A percentile compares a stretch with the other conserved stretches of the same genome.
phyloP scores from a whole-genome alignment of 202 grass and related monocot species.

The Cymbopogon flexuosus region DNA sequence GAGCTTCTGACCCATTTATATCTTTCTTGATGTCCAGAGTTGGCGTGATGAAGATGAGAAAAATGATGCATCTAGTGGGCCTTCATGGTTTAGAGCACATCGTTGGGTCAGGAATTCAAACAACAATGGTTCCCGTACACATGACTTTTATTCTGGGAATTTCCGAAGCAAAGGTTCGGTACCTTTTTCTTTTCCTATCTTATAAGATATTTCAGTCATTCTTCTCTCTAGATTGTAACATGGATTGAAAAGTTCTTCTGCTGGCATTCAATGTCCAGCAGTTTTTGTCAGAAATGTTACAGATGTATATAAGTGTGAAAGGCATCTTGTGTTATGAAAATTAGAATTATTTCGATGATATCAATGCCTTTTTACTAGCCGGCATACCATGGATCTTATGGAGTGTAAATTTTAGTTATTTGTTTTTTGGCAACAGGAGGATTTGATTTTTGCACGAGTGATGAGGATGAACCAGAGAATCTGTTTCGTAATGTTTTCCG shows the following conservation, averaged over 20 bases:
- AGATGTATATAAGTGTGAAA: not conserved
- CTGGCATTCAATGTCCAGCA: not conserved
- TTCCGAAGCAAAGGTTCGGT: constrained; percentile 57
- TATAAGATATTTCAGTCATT: constrained; percentile 24
- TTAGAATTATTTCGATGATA: not conserved
- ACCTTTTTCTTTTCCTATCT: constrained; percentile 5
- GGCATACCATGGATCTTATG: not conserved
- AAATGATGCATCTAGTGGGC: constrained; percentile 36
- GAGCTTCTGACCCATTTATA: constrained; percentile 4
- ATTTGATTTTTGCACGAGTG: constrained; percentile 68
- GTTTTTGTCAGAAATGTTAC: constrained; percentile 14
- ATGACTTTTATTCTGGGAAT: constrained; percentile 49
- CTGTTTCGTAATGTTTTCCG: constrained; percentile 61
- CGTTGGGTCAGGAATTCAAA: constrained; percentile 56
- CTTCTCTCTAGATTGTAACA: not conserved
- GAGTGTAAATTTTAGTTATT: constrained; percentile 18
- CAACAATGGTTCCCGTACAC: constrained; percentile 38
- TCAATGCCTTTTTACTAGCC: not conserved
- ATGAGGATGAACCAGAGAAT: constrained; percentile 58
- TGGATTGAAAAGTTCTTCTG: constrained; percentile 5
- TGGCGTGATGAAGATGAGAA: constrained; percentile 71
- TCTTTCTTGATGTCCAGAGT: constrained; percentile 54
- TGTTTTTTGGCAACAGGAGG: constrained; percentile 37
- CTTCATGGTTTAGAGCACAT: constrained; percentile 86
- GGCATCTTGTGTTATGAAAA: not conserved